Percentiles rank a stretch among this genome's conserved stretches.
phyloP scores from a whole-genome alignment of 1,139 yeast genomes.

The Eremothecium cymbalariae region DNA sequence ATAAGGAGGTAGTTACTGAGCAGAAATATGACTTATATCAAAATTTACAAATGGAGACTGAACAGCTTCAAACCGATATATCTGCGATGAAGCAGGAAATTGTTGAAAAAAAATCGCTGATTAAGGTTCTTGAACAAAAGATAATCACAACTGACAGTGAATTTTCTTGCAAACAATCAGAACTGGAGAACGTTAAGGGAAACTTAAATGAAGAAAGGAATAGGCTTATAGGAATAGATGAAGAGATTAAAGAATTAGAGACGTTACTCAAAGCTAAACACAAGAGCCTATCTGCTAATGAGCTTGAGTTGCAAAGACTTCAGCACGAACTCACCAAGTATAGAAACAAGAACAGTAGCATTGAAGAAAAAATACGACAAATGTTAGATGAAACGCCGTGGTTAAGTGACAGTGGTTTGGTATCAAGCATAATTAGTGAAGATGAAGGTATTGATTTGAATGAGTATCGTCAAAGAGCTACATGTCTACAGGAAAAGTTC shows the following conservation, averaged over 20 bases:
- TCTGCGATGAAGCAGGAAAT: conserved; percentile 39
- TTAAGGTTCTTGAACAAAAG: conserved; percentile 38
- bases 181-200: conserved; percentile 17
- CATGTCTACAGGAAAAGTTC: conserved; percentile 51
- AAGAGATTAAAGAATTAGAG: conserved; percentile 64
- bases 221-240: conserved; percentile 61
- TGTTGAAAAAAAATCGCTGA: conserved; percentile 30
- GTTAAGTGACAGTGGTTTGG: conserved; percentile 58
- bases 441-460: conserved; percentile 57
- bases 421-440: conserved; percentile 46
- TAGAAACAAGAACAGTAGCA: conserved; percentile 36
- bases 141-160: conserved; percentile 29
- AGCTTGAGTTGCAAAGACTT: conserved; percentile 50
- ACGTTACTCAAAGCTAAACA: conserved; percentile 45
- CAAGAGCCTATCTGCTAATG: conserved; percentile 42
- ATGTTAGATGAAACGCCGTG: conserved; percentile 57
- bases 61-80: conserved; percentile 57
- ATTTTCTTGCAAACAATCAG: conserved; percentile 19
- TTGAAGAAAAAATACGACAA: conserved; percentile 40
- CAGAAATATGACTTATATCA: conserved; percentile 50
- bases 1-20: conserved; percentile 40
- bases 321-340: conserved; percentile 59
- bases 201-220: conserved; percentile 46
- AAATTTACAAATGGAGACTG: conserved; percentile 59
- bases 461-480: conserved; percentile 52